Evolutionary conservation across 73 alveolate species (phyloP).

Genomic region (Symbiodinium pilosum): DNA sequence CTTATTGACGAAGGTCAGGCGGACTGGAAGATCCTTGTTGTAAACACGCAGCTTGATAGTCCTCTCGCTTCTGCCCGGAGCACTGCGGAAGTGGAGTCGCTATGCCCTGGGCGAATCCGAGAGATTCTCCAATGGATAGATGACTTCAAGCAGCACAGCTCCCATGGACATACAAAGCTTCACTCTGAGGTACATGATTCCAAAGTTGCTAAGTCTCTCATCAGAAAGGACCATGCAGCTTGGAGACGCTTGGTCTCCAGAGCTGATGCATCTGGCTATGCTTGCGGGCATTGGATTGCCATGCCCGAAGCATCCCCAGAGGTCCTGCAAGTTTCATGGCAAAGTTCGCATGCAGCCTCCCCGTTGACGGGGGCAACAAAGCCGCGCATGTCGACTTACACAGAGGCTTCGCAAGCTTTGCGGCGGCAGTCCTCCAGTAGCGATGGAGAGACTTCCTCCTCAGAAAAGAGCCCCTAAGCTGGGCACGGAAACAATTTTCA

Average conservation of each 20-base stretch:
- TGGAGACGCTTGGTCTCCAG: background rate
- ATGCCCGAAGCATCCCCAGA: background rate
- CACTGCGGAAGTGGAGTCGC: slow-evolving; percentile 15
- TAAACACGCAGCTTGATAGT: background rate
- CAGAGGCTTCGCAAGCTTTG: background rate
- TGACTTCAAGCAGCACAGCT: slow-evolving; percentile 37
- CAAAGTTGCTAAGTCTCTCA: slow-evolving; percentile 26
- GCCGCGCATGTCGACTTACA: background rate
- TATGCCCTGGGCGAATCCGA: slow-evolving; percentile 16
- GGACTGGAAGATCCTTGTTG: slow-evolving; percentile 30
- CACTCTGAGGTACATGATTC: slow-evolving; percentile 51
- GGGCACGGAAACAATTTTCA: background rate
- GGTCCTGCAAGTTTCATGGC: background rate
- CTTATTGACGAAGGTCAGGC: slow-evolving; percentile 80
- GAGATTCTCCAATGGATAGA: slow-evolving; percentile 27
- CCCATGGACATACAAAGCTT: background rate
- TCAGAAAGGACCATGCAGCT: slow-evolving; percentile 41
- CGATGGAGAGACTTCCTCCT: background rate
- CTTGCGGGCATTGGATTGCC: slow-evolving; percentile 26
- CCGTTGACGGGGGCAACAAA: background rate
- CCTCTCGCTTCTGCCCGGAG: background rate
- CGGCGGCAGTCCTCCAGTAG: background rate
- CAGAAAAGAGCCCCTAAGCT: background rate
- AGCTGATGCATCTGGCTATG: slow-evolving; percentile 33
- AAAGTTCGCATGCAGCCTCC: background rate